Conservation (phyloP, 139 green algal species). For the Tetraselmis chui region DNA sequence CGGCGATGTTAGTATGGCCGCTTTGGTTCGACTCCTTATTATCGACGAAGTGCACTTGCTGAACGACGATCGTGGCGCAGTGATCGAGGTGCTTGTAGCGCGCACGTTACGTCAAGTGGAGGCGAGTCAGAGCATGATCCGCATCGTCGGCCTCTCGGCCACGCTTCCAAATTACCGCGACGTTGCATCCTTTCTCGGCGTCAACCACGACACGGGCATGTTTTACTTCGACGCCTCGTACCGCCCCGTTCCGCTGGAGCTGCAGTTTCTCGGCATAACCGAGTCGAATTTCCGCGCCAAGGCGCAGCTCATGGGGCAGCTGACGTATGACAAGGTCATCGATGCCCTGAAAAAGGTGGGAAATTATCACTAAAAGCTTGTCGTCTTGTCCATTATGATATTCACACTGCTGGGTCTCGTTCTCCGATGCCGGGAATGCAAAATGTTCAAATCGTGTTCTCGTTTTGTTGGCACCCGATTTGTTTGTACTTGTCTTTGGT, state of each 20-base stretch:
- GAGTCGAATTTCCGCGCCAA: conserved; percentile 64
- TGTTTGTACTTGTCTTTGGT: too few species aligned
- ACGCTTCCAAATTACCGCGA: conserved; percentile 97
- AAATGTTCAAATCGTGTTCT: too few species aligned
- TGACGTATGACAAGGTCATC: not conserved
- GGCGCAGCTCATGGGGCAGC: not conserved
- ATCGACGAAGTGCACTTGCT: conserved; percentile 93
- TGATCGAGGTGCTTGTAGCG: conserved; percentile 96
- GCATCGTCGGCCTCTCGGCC: conserved; percentile 93
- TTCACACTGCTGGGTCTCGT: too few species aligned
- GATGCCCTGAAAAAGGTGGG: not conserved
- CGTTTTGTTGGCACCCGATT: too few species aligned
- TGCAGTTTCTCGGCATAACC: conserved; percentile 86
- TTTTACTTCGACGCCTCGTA: conserved; percentile 60
- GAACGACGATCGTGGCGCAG: conserved; percentile 91
- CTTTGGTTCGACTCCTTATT: conserved; percentile 83
- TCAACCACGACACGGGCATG: conserved; percentile 40
- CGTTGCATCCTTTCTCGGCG: conserved; percentile 86
- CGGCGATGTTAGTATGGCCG: conserved; percentile 60
- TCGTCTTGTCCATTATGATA: too few species aligned
- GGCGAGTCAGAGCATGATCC: conserved; percentile 92
- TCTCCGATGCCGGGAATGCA: too few species aligned
- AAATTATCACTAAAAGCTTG: too few species aligned
- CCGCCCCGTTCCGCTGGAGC: conserved; percentile 88
- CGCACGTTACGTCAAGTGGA: conserved; percentile 92